Evolutionary conservation across 73 alveolate species (phyloP), one percentile per base, ranked within the genome.

Genomic region (Stentor coeruleus): DNA sequence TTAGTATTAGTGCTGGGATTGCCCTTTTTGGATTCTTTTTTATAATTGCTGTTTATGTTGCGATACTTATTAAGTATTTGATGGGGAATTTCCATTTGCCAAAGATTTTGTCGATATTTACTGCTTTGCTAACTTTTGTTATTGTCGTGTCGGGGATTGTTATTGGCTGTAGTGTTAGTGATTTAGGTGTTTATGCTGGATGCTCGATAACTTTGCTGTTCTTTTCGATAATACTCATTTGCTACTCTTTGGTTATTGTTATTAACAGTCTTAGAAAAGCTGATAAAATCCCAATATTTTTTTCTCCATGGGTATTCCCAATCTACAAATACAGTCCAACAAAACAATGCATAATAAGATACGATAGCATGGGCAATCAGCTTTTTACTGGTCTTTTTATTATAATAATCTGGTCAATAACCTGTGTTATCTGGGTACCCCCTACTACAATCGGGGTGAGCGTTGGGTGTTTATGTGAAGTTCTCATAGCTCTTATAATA

Each of bases 251-350:
- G 0, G 77, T 82, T 15, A 59, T 58, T 26, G 38, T 89, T 35
- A 66, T 59, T 31, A 83, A 74, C 74, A 93, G 86, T 77, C 28
- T 82, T 3, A 26, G 60, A 35, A 55, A 80, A 20, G 57, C 59
- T 55, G 91, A 79, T 33, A 74, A 74, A 3, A 57, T 60, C 33
- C 97, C 97, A 26, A 75, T 92, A 36, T 90, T 89, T 74, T 90
- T 74, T 83, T 86, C 94, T 1, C 92, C 97, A 14, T 89, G 92
- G 92, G 58, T 92, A 3, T 90, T 92, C 91, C 97, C 97, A 11
- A 84, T 89, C 14, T 92, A 76, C 82, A 89, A 75, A 30, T 92
- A 92, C 77, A 80, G 84, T 42, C 87, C 97, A 2, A 81, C 82
- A 76, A 89, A 84, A 55, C 85, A 90, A 39, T 83, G 84, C 40